These are phyloP conservation scores for Quambalaria eucalypti DNA, from an alignment of 1,284 basidiomycete species.

Conservation along the genomic window DNA sequence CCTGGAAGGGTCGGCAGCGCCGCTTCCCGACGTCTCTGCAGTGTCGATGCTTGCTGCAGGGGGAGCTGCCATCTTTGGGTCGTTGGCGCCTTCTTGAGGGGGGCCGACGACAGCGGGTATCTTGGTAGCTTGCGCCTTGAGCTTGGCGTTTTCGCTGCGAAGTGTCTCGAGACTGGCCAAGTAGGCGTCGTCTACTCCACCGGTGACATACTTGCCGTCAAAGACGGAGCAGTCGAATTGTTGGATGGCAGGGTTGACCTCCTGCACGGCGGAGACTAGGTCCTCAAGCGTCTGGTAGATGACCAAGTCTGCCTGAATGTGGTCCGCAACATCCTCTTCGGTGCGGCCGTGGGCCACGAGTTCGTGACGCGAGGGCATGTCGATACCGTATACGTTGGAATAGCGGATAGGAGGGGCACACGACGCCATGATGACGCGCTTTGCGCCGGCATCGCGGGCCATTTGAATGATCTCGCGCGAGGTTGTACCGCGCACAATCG, in stretches of 20 bases:
- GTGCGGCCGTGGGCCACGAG: conserved; percentile 81
- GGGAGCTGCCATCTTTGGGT: conserved; percentile 18
- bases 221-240: conserved; percentile 96
- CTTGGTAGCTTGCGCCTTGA: conserved; percentile 26
- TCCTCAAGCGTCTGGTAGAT: conserved; percentile 94
- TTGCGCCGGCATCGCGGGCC: conserved; percentile 98
- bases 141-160: conserved; percentile 75
- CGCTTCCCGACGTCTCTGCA: neutral
- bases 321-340: conserved; percentile 64
- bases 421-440: conserved; percentile 89
- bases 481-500: conserved; percentile 95
- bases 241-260: conserved; percentile 71
- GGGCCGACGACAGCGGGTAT: conserved; percentile 14
- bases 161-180: conserved; percentile 66
- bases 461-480: conserved; percentile 99
- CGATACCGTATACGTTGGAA: conserved; percentile 97
- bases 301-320: conserved; percentile 90
- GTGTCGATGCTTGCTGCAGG: neutral
- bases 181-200: conserved; percentile 82
- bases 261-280: conserved; percentile 74
- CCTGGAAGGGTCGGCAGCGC: neutral
- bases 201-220: conserved; percentile 91
- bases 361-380: conserved; percentile 92
- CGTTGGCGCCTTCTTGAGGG: conserved; percentile 17
- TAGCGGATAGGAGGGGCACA: conserved; percentile 92